Base-by-base conservation (phyloP, 345 rosid genomes). In the Citrus trifoliata region DNA sequence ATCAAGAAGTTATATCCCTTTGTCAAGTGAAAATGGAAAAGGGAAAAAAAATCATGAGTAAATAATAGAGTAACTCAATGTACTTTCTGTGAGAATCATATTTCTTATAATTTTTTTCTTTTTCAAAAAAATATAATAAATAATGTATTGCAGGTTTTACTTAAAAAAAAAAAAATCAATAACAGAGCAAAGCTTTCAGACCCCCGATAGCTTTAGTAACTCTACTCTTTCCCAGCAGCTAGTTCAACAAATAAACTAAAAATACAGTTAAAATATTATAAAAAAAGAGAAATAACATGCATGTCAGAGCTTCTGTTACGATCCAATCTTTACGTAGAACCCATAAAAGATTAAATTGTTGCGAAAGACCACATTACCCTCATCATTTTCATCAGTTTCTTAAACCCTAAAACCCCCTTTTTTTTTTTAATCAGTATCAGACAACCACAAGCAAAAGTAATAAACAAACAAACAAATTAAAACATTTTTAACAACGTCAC, bases 321-420 rank as follows among this genome's bases (percentile, higher is more conserved):
- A 84, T 83, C 79, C 73, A 69, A 67, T 79, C 78, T 72, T 22
- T 19, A 67, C 67, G 59, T 65, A 65, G 58, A 24, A 7, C 22
- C 12, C 71, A 59, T 61, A 59, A 81, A 73, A 70, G 37, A 66
- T 66, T 24, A n/a, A 27, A 37, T 55, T 33, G 35, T 19, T 56
- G 2, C 21, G 53, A 80, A 81, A 76, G 72, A 76, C 83, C 55
- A 83, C 74, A 83, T 60, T 81, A 73, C 55, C 87, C 73, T 78
- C 67, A 35, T 62, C 80, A 71, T 81, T 77, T 82, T 65, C 76
- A 30, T 75, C 8, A 73, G 67, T 79, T 73, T 80, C 64, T 42
- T 63, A 71, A 83, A 82, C 28, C 79, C 81, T 38, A 53, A 32
- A 69, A 51, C 40, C 46, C 72, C 33, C 33, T 4, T 4, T 32